Percentiles rank a stretch among this genome's conserved stretches.
Conservation (phyloP, 78 protist genomes). For the Diacronema lutheri region DNA sequence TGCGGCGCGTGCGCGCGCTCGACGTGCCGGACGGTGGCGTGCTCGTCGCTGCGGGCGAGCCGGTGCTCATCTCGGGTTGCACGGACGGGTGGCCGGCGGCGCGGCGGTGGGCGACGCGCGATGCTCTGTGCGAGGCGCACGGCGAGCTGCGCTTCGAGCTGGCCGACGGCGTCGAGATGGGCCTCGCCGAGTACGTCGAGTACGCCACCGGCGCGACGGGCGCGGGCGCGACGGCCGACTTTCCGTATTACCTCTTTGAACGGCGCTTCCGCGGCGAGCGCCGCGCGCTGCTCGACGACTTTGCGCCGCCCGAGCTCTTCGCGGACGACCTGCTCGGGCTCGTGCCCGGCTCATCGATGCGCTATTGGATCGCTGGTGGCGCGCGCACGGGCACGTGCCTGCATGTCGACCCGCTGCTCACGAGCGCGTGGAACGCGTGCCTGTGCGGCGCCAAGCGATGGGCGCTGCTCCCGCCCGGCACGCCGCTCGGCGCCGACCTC, state of each 20-base stretch:
- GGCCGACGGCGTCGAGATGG: conserved; percentile 17
- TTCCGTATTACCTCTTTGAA: conserved; percentile 72
- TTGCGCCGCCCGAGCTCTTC: conserved; percentile 24
- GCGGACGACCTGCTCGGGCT: conserved; percentile 57
- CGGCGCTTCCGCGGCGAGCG: conserved; percentile 53
- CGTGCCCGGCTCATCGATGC: conserved; percentile 5
- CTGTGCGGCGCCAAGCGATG: conserved; percentile 54
- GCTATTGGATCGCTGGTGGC: conserved; percentile 70
- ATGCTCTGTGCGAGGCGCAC: background rate
- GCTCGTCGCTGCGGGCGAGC: too few relatives aligned
- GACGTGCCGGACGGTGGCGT: too few relatives aligned
- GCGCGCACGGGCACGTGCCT: conserved; percentile 59
- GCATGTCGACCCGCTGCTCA: conserved; percentile 71
- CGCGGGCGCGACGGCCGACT: conserved; percentile 51
- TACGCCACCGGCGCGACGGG: conserved; percentile 37
- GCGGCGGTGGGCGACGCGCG: background rate
- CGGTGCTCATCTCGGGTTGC: too few relatives aligned
- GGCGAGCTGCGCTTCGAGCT: background rate
- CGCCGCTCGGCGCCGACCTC: conserved; percentile 56
- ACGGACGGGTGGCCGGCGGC: background rate
- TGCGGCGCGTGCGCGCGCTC: too few relatives aligned
- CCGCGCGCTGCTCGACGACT: conserved; percentile 49
- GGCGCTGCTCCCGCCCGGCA: conserved; percentile 59
- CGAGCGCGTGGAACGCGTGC: conserved; percentile 73
- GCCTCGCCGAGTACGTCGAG: conserved; percentile 44